Base-by-base conservation (phyloP, 305 asterid species). In the Euphrasia arctica region DNA sequence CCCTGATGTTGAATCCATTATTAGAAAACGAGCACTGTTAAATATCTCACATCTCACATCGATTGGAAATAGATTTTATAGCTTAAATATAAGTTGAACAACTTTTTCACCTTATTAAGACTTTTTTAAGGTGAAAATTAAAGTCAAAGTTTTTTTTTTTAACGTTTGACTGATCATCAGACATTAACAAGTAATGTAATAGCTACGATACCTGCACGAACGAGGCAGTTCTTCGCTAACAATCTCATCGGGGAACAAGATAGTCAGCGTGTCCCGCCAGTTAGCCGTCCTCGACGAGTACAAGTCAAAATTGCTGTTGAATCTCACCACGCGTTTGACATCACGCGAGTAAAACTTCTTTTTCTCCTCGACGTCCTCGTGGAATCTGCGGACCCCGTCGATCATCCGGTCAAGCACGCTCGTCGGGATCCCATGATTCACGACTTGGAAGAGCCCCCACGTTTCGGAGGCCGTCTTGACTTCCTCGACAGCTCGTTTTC, bases 391-490 rank as follows among this genome's bases (percentile, higher is more conserved):
- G 2, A 64, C 3, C 2, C 70, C 80, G n/a, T 56, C 55, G 1
- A 75, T 57, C 78, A 70, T 67, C 25, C 66, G 71, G 47, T 75
- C 79, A 8, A 70, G 58, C 2, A 75, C 77, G 5, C n/a, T 4
- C 10, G 3, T 3, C 5, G 83, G 65, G n/a, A 78, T 63, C 39
- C 80, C 80, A 60, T 75, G 80, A 64, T 75, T 78, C 71, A 67
- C 69, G 36, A 79, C 75, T 66, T 70, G 77, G 69, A 79, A 75
- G 56, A 80, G 76, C 1, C 81, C 84, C 80, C 80, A 78, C 3
- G 65, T 76, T 54, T 74, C 75, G 0, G 82, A 76, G 9, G 86
- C 89, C 15, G 10, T 12, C 34, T 65, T 65, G 5, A 78, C 66
- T 50, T 80, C 57, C 45, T 72, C 72, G 0, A 83, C 74, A 0